phyloP scores from a whole-genome alignment of 306 rosid genomes.

The Fragaria iinumae region DNA sequence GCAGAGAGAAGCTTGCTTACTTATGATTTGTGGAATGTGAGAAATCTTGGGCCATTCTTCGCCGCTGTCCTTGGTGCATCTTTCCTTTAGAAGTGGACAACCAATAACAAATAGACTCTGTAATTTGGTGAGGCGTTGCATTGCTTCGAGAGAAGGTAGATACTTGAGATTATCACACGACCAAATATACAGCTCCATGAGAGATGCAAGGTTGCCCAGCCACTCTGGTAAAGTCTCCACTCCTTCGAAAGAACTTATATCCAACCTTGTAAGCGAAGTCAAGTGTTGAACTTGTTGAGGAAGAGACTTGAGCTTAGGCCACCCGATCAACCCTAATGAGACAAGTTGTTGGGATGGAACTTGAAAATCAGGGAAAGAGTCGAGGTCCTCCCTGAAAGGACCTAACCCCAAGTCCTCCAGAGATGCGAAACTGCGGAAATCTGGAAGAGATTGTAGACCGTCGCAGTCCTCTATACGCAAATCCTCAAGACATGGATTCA shows the following conservation, averaged over 20 bases:
- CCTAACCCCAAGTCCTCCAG: not conserved
- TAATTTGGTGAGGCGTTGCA: not conserved
- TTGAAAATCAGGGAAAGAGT: conserved; percentile 2
- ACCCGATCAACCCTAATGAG: fast-evolving
- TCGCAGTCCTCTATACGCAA: not conserved
- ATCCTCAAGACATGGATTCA: not conserved
- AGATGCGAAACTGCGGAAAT: not conserved
- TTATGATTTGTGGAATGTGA: fast-evolving
- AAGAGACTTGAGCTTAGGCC: not conserved
- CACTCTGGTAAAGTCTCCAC: not conserved
- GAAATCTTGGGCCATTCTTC: not conserved
- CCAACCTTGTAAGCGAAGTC: fast-evolving
- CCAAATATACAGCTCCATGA: fast-evolving
- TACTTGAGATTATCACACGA: not conserved
- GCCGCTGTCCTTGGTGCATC: not conserved
- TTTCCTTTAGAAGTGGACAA: not conserved
- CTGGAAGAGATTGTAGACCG: not conserved
- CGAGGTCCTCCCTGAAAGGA: not conserved
- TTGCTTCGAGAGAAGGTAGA: not conserved
- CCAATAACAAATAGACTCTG: fast-evolving
- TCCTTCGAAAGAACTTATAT: not conserved
- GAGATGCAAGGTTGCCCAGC: not conserved
- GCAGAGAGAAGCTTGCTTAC: not conserved
- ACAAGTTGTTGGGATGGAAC: not conserved
- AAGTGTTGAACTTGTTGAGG: not conserved